These are phyloP conservation scores for Clonostachys rosea DNA, from an alignment of 2,329 filamentous ascomycete genomes.

Conservation along the genomic window DNA sequence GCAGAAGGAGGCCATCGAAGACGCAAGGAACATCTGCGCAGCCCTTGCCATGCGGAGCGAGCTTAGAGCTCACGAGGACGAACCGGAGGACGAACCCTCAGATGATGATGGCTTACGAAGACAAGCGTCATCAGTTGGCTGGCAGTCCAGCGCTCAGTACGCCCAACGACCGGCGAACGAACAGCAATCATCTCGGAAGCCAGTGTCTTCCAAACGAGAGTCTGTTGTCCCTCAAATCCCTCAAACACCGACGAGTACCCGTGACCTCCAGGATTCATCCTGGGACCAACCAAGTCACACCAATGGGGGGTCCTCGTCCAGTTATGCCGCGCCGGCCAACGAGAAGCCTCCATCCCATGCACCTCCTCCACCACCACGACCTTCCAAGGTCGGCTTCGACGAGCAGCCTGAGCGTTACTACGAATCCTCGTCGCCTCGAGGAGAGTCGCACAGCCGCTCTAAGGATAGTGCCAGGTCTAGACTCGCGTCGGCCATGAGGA, in stretches of 20 bases:
- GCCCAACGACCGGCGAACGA: slow-evolving; percentile 17
- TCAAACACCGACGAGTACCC: not conserved
- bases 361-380: slow-evolving; percentile 28
- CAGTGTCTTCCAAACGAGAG: slow-evolving; percentile 6
- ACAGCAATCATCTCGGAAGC: slow-evolving; percentile 11
- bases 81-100: slow-evolving; percentile 21
- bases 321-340: slow-evolving; percentile 5
- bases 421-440: slow-evolving; percentile 13
- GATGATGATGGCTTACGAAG: slow-evolving; percentile 20
- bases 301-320: slow-evolving; percentile 8
- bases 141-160: slow-evolving; percentile 6
- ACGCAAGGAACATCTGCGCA: slow-evolving; percentile 43
- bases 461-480: slow-evolving; percentile 24
- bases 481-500: slow-evolving; percentile 24
- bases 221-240: no score
- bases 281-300: slow-evolving; percentile 7
- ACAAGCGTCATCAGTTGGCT: slow-evolving; percentile 3
- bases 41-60: slow-evolving; percentile 48
- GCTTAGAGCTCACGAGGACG: slow-evolving; percentile 31
- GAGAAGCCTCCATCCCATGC: slow-evolving; percentile 13
- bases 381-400: slow-evolving; percentile 27
- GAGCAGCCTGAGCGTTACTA: slow-evolving; percentile 22
- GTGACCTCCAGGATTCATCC: slow-evolving; percentile 17
- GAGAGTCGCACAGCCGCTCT: slow-evolving; percentile 7
- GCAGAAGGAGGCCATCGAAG: slow-evolving; percentile 45